Evolutionary conservation across 495 filamentous ascomycete genomes (phyloP).

Genomic region (Thozetella sp.): DNA sequence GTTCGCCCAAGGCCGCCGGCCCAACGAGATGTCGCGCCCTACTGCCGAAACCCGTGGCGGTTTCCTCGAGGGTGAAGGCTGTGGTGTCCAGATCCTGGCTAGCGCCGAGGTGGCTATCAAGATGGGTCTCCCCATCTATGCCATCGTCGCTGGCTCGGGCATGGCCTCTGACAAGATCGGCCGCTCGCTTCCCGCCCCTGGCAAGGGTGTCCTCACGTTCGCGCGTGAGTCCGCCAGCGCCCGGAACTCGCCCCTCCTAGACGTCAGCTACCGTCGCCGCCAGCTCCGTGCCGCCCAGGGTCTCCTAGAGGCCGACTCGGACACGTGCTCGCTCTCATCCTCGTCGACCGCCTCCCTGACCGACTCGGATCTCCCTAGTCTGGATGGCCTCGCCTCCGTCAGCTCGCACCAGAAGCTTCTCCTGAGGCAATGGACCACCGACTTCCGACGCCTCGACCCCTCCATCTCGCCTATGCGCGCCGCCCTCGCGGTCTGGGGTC

Average conservation of each 20-base stretch:
- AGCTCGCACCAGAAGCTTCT: constrained; percentile 52
- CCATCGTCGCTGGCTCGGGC: constrained; percentile 81
- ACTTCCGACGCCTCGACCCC: constrained; percentile 89
- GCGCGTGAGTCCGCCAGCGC: constrained; percentile 79
- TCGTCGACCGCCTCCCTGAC: not conserved
- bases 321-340: not conserved
- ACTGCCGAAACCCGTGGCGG: constrained; percentile 89
- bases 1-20: constrained; percentile 84
- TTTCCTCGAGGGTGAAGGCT: constrained; percentile 97
- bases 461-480: constrained; percentile 87
- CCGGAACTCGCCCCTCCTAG: constrained; percentile 84
- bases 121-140: constrained; percentile 95
- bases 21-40: constrained; percentile 89
- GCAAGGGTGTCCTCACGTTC: constrained; percentile 88
- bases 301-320: no score
- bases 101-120: constrained; percentile 85
- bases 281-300: not conserved
- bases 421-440: constrained; percentile 86
- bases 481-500: constrained; percentile 89
- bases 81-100: constrained; percentile 94
- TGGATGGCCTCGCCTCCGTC: constrained; percentile 67
- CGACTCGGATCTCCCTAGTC: not conserved
- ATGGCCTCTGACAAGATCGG: constrained; percentile 95
- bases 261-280: constrained; percentile 85
- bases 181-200: constrained; percentile 88